Evolutionary conservation across 2,329 filamentous ascomycete species (phyloP).

Genomic region (Scleromitrula shiraiana): DNA sequence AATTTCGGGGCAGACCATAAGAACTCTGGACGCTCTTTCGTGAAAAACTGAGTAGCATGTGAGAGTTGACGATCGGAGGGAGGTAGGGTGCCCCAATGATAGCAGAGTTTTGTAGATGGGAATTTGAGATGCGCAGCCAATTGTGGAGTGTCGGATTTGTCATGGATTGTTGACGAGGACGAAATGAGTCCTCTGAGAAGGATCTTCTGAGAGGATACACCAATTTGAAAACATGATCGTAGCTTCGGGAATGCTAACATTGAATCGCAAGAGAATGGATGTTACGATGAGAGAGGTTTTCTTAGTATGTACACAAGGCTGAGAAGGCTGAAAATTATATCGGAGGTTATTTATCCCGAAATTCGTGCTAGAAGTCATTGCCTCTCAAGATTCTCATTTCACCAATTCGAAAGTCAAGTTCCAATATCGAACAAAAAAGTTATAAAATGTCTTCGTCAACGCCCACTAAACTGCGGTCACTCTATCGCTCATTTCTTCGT

Average conservation of each 20-base stretch:
- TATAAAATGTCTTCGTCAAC: constrained; percentile 25
- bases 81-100: constrained; percentile 43
- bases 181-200: neutral
- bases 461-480: constrained; percentile 53
- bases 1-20: constrained; percentile 55
- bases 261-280: too few species aligned
- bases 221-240: constrained; percentile 8
- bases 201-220: neutral
- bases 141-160: too few species aligned
- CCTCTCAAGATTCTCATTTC: neutral
- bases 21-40: constrained; percentile 40
- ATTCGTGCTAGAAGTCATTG: neutral
- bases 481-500: constrained; percentile 84
- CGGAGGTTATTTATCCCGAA: neutral
- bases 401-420: constrained; percentile 1
- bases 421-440: too few species aligned
- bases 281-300: too few species aligned
- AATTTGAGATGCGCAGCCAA: constrained; percentile 6
- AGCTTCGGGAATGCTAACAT: constrained; percentile 10
- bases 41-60: constrained; percentile 39
- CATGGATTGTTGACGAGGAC: too few species aligned
- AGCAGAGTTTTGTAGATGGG: constrained; percentile 27
- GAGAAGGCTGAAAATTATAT: neutral
- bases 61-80: constrained; percentile 37
- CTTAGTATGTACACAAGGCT: constrained; percentile 1